These are phyloP conservation scores for Kwoniella botswanensis DNA, from an alignment of 768 basidiomycete genomes.

Conservation along the genomic window DNA sequence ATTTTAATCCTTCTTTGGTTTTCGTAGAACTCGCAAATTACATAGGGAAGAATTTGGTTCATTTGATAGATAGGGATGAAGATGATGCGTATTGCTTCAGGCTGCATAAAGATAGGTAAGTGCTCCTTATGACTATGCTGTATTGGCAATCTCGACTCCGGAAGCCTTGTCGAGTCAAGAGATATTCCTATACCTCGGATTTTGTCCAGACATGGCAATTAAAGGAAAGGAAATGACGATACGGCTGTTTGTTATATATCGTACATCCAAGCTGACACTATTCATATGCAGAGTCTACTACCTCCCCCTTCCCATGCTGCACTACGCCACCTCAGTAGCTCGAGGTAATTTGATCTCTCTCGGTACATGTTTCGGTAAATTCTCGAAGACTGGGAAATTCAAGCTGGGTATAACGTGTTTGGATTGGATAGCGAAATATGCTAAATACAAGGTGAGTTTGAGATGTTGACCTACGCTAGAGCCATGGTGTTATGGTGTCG, in stretches of 20 bases:
- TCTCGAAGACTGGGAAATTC: conserved; percentile 96
- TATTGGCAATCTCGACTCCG: too few species aligned
- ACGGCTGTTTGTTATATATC: too few species aligned
- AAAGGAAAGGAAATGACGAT: too few species aligned
- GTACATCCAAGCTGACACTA: background rate
- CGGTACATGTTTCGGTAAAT: conserved; percentile 97
- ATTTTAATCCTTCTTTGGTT: background rate
- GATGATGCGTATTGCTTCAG: conserved; percentile 91
- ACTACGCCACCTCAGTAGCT: conserved; percentile 86
- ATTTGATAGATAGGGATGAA: conserved; percentile 90
- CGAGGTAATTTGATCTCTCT: conserved; percentile 88
- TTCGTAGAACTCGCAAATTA: conserved; percentile 85
- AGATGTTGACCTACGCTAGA: background rate
- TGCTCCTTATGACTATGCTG: background rate
- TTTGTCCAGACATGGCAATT: background rate
- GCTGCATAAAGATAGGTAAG: conserved; percentile 79
- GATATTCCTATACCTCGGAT: background rate
- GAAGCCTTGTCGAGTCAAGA: background rate
- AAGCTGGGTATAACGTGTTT: conserved; percentile 93
- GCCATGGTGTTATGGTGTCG: background rate
- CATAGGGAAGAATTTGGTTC: conserved; percentile 94
- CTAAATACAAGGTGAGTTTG: conserved; percentile 86
- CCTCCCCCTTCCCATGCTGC: conserved; percentile 93
- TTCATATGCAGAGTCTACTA: conserved; percentile 73
- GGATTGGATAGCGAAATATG: conserved; percentile 92